These are phyloP conservation scores for Hypocrella siamensis DNA, from an alignment of 2,329 filamentous ascomycete genomes.

Conservation along the genomic window DNA sequence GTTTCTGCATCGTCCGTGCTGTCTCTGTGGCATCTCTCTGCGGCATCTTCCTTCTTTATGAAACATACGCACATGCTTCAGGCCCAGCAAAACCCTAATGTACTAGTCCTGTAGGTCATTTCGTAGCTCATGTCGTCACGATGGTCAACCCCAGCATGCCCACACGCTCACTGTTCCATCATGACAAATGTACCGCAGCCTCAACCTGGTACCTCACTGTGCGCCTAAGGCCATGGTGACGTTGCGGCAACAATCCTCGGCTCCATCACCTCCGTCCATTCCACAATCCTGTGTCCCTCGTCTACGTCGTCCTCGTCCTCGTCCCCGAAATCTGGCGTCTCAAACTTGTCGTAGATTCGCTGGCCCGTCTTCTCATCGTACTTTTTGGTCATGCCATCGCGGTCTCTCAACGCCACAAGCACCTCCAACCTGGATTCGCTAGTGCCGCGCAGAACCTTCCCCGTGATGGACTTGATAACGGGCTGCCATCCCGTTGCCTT, in stretches of 20 bases:
- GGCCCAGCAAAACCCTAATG: too few relatives aligned
- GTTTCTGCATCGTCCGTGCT: too few relatives aligned
- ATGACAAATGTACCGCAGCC: too few relatives aligned
- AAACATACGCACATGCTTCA: too few relatives aligned
- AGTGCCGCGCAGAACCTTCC: conserved; percentile 40
- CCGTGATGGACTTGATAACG: conserved; percentile 47
- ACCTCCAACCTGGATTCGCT: conserved; percentile 40
- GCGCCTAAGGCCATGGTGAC: too few relatives aligned
- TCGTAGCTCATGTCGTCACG: too few relatives aligned
- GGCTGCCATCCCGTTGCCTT: conserved; percentile 52
- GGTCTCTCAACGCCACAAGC: conserved; percentile 53
- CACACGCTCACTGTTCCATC: background rate
- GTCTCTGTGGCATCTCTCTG: too few relatives aligned
- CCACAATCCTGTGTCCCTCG: conserved; percentile 43
- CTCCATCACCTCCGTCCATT: conserved; percentile 49
- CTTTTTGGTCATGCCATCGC: conserved; percentile 37
- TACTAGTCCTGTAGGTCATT: too few relatives aligned
- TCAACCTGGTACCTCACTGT: too few relatives aligned
- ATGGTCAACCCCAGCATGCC: too few relatives aligned
- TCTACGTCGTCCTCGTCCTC: conserved; percentile 43
- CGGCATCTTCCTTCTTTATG: too few relatives aligned
- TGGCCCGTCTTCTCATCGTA: conserved; percentile 55
- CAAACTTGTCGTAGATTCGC: conserved; percentile 63
- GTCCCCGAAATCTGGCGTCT: conserved; percentile 50
- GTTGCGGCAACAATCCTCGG: conserved; percentile 42